Evolutionary conservation across 768 basidiomycete genomes (phyloP).

Genomic region (Multifurca ochricompacta): DNA sequence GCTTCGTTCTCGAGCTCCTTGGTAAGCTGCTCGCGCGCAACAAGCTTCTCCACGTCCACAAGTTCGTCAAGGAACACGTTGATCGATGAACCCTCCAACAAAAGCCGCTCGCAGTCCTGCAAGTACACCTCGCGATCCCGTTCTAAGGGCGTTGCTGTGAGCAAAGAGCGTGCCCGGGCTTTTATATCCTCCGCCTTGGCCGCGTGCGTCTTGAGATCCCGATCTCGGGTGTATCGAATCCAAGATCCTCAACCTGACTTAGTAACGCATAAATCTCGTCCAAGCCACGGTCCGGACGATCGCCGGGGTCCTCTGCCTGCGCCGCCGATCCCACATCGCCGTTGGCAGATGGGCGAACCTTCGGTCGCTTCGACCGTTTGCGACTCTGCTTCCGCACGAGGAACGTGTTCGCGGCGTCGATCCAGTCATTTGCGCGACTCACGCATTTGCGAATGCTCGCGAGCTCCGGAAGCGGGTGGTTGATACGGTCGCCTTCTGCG

Average conservation of each 20-base stretch:
- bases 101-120: conserved; percentile 61
- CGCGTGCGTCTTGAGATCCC: conserved; percentile 44
- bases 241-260: conserved; percentile 64
- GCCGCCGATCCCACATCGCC: conserved; percentile 31
- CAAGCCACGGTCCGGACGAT: conserved; percentile 63
- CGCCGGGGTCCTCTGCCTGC: conserved; percentile 46
- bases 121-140: conserved; percentile 50
- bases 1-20: conserved; percentile 62
- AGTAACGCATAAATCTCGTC: conserved; percentile 66
- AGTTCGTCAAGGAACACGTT: conserved; percentile 84
- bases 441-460: conserved; percentile 71
- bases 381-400: conserved; percentile 72
- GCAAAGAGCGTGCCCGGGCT: conserved; percentile 44
- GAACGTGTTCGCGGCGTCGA: conserved; percentile 76
- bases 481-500: conserved; percentile 84
- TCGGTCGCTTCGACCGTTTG: conserved; percentile 61
- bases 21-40: conserved; percentile 70
- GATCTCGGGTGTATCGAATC: conserved; percentile 82
- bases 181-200: conserved; percentile 60
- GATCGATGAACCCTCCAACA: conserved; percentile 62
- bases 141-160: conserved; percentile 36
- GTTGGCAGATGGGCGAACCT: conserved; percentile 36
- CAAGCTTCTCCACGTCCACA: conserved; percentile 67
- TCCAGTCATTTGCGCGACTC: conserved; percentile 74
- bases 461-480: conserved; percentile 64